These are phyloP conservation scores for Penicillium sp. DNA, from an alignment of 2,329 filamentous ascomycete genomes.

Conservation along the genomic window DNA sequence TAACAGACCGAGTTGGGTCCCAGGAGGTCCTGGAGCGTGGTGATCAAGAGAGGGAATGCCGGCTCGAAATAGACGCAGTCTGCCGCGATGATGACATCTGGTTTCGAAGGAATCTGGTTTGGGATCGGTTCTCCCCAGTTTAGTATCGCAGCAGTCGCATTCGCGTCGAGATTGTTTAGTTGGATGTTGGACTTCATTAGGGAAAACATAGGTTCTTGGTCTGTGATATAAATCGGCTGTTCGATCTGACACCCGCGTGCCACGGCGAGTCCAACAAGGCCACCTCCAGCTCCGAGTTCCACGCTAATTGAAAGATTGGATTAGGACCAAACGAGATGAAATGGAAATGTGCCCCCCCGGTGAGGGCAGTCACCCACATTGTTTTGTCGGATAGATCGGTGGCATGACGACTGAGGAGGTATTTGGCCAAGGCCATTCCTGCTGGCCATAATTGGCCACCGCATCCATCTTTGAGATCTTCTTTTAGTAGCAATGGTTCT, in stretches of 20 bases:
- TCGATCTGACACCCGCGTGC: conserved; percentile 56
- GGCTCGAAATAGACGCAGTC: conserved; percentile 98
- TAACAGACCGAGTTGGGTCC: conserved; percentile 64
- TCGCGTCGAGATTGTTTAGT: conserved; percentile 68
- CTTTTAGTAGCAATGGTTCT: conserved; percentile 70
- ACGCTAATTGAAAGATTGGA: conserved; percentile 55
- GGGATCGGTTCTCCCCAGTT: conserved; percentile 65
- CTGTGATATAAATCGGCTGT: conserved; percentile 70
- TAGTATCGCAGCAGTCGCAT: conserved; percentile 66
- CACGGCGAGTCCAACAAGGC: conserved; percentile 70
- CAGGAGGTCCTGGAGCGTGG: conserved; percentile 73
- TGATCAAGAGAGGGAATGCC: conserved; percentile 81
- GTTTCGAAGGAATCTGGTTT: conserved; percentile 48
- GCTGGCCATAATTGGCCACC: conserved; percentile 94
- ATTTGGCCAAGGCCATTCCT: conserved; percentile 81
- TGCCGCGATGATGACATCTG: conserved; percentile 84
- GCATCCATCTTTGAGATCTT: conserved; percentile 84
- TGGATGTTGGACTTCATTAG: conserved; percentile 84
- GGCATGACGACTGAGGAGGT: conserved; percentile 73
- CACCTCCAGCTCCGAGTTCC: conserved; percentile 88
- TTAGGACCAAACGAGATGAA: not conserved
- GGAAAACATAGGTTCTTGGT: conserved; percentile 79
- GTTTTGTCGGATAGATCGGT: conserved; percentile 62
- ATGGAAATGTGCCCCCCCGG: not conserved
- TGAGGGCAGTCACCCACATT: conserved; percentile 62